Evolutionary conservation across 495 filamentous ascomycete species (phyloP).

Genomic region (Amphirosellinia nigrospora): DNA sequence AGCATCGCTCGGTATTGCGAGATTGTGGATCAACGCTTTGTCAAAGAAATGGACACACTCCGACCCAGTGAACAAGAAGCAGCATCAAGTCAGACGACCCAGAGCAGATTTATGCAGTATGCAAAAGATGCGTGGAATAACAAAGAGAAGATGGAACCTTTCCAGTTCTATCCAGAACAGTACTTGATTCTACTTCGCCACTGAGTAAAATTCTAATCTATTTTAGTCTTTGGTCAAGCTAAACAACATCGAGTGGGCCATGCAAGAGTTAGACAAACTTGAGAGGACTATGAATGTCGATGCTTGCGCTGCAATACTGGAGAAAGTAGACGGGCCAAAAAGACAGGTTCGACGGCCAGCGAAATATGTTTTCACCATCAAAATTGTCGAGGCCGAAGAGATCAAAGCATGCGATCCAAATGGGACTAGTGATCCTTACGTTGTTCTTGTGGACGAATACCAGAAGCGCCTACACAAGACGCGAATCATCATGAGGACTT

Average conservation of each 20-base stretch:
- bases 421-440: constrained; percentile 94
- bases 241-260: constrained; percentile 95
- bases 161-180: constrained; percentile 88
- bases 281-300: constrained; percentile 94
- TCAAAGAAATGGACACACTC: constrained; percentile 81
- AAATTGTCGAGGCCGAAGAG: constrained; percentile 98
- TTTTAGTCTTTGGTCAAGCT: constrained; percentile 91
- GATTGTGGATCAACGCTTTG: constrained; percentile 82
- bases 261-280: constrained; percentile 86
- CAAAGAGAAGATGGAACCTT: constrained; percentile 94
- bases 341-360: constrained; percentile 64
- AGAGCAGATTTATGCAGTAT: constrained; percentile 87
- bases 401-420: constrained; percentile 96
- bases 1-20: constrained; percentile 93
- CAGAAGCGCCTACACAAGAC: constrained; percentile 98
- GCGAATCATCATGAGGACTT: constrained; percentile 84
- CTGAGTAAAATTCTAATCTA: constrained; percentile 31
- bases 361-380: constrained; percentile 97
- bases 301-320: constrained; percentile 82
- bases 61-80: constrained; percentile 86
- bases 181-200: background rate
- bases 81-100: constrained; percentile 75
- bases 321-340: constrained; percentile 60
- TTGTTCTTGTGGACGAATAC: constrained; percentile 95
- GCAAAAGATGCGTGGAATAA: constrained; percentile 95